Conservation (phyloP, 345 rosid species). For the Psidium guajava region DNA sequence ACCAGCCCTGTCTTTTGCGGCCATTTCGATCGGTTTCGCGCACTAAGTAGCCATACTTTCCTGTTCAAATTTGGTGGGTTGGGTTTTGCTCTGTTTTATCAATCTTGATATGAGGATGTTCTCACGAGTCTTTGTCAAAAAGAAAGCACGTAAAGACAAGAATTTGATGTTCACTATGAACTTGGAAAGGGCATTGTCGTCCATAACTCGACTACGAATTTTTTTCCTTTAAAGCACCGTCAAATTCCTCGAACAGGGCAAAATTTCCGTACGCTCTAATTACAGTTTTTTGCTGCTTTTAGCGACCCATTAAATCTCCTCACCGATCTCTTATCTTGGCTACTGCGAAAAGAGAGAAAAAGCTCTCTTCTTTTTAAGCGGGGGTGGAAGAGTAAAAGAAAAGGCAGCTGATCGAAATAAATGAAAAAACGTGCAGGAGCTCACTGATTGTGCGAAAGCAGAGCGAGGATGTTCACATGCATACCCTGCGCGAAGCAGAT, state of each 20-base stretch:
- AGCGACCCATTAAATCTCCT: not conserved
- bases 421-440: not conserved
- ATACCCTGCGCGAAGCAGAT: conserved; percentile 86
- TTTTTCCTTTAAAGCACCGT: not conserved
- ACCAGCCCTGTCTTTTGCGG: not conserved
- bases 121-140: not conserved
- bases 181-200: not conserved
- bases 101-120: not conserved
- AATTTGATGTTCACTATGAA: not conserved
- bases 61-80: not conserved
- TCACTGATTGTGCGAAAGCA: not conserved
- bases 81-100: not conserved
- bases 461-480: conserved; percentile 70
- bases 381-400: not conserved
- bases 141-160: not conserved
- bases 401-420: not conserved
- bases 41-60: not conserved
- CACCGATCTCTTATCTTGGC: not conserved
- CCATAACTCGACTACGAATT: not conserved
- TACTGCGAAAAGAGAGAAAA: not conserved
- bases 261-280: not conserved
- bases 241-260: not conserved
- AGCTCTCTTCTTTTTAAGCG: not conserved
- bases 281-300: not conserved
- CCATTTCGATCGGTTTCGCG: not conserved